phyloP scores from a whole-genome alignment of 2,329 filamentous ascomycete genomes.

The Ambrosiella xylebori region DNA sequence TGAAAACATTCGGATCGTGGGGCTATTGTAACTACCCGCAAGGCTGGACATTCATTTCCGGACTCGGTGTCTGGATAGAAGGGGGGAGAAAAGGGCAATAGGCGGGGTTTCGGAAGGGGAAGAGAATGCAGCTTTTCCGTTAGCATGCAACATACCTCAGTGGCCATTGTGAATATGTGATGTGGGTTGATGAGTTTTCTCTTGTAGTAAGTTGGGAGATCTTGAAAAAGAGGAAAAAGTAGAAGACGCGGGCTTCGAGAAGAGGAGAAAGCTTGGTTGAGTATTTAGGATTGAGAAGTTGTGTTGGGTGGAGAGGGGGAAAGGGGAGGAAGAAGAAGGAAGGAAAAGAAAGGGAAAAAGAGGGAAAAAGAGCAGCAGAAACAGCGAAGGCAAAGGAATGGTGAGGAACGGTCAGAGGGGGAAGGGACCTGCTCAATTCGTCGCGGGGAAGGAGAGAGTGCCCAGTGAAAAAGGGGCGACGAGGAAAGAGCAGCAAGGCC shows the following conservation, averaged over 20 bases:
- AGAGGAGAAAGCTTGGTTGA: conserved; percentile 11
- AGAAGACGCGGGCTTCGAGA: conserved; percentile 8
- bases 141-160: conserved; percentile 35
- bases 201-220: conserved; percentile 9
- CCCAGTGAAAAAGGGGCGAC: conserved; percentile 1
- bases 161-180: conserved; percentile 34
- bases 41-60: background rate
- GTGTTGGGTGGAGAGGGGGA: conserved; percentile 5
- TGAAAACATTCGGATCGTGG: background rate
- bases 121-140: conserved; percentile 3
- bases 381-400: conserved; percentile 6
- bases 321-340: background rate
- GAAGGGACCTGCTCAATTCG: conserved; percentile 2
- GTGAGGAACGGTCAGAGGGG: conserved; percentile 2
- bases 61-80: background rate
- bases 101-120: background rate
- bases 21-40: background rate
- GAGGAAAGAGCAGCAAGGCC: background rate
- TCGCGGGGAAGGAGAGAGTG: conserved; percentile 1
- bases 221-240: conserved; percentile 9
- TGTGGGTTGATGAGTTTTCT: conserved; percentile 12
- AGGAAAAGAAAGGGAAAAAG: background rate
- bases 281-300: conserved; percentile 10
- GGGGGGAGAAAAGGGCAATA: background rate
- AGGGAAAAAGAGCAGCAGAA: conserved; percentile 1